Conservation (phyloP, 139 green algal species). For the Zygnema cylindricum region DNA sequence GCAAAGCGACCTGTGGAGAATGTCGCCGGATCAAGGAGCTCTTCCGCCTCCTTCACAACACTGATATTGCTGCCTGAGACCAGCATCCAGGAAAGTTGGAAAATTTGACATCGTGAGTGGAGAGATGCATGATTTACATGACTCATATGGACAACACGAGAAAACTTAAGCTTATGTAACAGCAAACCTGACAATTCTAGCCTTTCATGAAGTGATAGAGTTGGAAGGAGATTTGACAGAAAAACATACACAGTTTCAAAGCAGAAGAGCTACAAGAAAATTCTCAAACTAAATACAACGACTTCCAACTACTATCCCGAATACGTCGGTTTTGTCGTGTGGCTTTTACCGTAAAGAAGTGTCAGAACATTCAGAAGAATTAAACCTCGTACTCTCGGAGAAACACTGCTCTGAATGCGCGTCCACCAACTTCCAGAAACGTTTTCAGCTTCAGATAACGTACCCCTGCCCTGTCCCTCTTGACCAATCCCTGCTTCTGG, state of each 20-base stretch:
- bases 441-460: background rate
- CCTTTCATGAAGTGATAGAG: background rate
- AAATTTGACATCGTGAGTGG: background rate
- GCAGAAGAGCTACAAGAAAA: background rate
- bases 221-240: background rate
- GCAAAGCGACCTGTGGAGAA: slow-evolving; percentile 50
- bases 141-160: too few species aligned
- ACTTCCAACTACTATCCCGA: background rate
- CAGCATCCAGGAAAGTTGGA: background rate
- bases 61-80: slow-evolving; percentile 44
- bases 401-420: slow-evolving; percentile 19
- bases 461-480: too few species aligned
- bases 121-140: too few species aligned
- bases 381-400: slow-evolving; percentile 22
- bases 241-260: background rate
- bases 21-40: slow-evolving; percentile 17
- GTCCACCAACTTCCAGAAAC: background rate
- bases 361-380: slow-evolving; percentile 44
- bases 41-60: slow-evolving; percentile 51
- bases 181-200: background rate
- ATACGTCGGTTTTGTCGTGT: background rate
- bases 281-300: too few species aligned
- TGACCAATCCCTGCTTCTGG: background rate
- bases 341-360: slow-evolving; percentile 35
- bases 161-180: background rate